Conservation (phyloP, 257 asterid species). For the Solanum rostratum region DNA sequence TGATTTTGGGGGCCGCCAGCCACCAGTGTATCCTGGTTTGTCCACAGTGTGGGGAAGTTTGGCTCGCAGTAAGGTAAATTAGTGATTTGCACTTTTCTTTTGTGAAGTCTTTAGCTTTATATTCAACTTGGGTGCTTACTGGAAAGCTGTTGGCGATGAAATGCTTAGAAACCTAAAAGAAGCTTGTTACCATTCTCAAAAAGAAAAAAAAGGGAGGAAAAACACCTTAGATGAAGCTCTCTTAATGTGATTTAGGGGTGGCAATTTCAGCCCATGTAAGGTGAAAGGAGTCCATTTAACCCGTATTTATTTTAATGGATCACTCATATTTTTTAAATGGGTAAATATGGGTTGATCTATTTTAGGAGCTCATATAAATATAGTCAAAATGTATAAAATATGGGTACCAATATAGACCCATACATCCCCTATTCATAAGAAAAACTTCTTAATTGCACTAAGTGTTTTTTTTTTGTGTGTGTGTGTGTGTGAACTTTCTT, state of each 20-base stretch:
- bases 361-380: too few relatives aligned
- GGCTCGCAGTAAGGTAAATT: constrained; percentile 97
- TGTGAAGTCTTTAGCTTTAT: background rate
- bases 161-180: background rate
- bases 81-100: constrained; percentile 1
- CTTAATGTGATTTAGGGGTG: background rate
- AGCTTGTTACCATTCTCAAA: background rate
- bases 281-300: too few relatives aligned
- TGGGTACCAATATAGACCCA: too few relatives aligned
- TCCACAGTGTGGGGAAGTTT: constrained; percentile 99
- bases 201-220: background rate
- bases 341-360: too few relatives aligned
- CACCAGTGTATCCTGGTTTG: constrained; percentile 97
- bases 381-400: too few relatives aligned
- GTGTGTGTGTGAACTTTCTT: too few relatives aligned
- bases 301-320: too few relatives aligned
- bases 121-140: background rate
- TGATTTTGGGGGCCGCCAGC: constrained; percentile 98
- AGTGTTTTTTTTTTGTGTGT: too few relatives aligned
- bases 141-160: background rate
- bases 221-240: background rate
- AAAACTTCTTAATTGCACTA: too few relatives aligned
- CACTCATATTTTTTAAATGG: too few relatives aligned
- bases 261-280: too few relatives aligned
- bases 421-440: too few relatives aligned